A percentile compares a stretch with the other conserved stretches of the same genome.
These are phyloP conservation scores for Colletotrichum spaethianum DNA, from an alignment of 2,329 filamentous ascomycete genomes.

Conservation along the genomic window DNA sequence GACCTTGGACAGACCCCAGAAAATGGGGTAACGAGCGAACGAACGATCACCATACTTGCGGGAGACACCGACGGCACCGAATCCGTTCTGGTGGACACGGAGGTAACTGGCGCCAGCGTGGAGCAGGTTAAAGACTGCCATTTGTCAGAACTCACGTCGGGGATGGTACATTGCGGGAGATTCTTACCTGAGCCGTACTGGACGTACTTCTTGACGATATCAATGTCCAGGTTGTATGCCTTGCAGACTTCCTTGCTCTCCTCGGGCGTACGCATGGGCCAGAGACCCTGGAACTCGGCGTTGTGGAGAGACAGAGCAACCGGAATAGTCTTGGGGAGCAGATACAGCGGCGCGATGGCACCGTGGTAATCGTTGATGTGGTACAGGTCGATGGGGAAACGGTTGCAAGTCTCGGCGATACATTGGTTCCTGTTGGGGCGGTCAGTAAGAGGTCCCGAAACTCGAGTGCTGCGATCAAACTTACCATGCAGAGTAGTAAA, in stretches of 20 bases:
- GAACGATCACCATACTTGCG: slow-evolving; percentile 78
- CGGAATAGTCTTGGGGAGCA: slow-evolving; percentile 74
- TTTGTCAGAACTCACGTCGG: neutral
- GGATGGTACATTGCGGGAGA: rapidly evolving
- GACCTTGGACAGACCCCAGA: slow-evolving; percentile 76
- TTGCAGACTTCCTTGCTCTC: slow-evolving; percentile 75
- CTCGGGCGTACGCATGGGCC: slow-evolving; percentile 75
- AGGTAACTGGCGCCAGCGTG: slow-evolving; percentile 78
- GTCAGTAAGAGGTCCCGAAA: neutral
- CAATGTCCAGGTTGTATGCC: slow-evolving; percentile 73
- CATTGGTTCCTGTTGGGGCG: slow-evolving; percentile 66
- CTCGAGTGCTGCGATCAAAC: neutral
- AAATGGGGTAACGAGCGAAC: slow-evolving; percentile 77
- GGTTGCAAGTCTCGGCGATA: slow-evolving; percentile 73
- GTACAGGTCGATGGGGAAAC: slow-evolving; percentile 75
- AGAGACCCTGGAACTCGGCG: slow-evolving; percentile 78
- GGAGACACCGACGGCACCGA: slow-evolving; percentile 77
- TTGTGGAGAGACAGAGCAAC: slow-evolving; percentile 77
- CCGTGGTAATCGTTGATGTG: slow-evolving; percentile 79
- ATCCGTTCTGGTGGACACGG: slow-evolving; percentile 76
- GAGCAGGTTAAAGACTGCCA: slow-evolving; percentile 74
- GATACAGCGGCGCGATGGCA: slow-evolving; percentile 74
- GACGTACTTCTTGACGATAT: slow-evolving; percentile 72
- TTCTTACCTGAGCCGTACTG: slow-evolving; percentile 70
- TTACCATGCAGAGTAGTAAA: slow-evolving; percentile 77